Evolutionary conservation across 2,329 filamentous ascomycete species (phyloP).

Genomic region (Penicillium sp.): DNA sequence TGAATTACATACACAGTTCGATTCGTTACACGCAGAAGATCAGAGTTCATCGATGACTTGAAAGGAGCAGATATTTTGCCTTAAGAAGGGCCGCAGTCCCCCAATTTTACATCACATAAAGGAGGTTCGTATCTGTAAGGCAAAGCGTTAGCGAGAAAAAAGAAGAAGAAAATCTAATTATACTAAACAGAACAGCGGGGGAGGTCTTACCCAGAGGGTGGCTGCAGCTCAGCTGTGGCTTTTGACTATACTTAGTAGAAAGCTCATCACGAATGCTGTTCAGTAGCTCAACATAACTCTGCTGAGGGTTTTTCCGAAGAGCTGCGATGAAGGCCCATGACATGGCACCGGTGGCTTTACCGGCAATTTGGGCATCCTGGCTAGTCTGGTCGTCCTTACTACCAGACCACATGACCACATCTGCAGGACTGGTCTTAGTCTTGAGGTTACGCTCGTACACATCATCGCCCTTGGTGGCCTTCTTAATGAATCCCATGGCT

Average conservation of each 20-base stretch:
- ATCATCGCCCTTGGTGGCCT: slow-evolving; percentile 77
- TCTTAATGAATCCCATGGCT: slow-evolving; percentile 85
- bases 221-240: slow-evolving; percentile 94
- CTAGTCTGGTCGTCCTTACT: slow-evolving; percentile 96
- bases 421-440: slow-evolving; percentile 91
- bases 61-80: slow-evolving; percentile 1
- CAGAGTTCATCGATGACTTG: slow-evolving; percentile 7
- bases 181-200: not conserved
- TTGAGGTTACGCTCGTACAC: slow-evolving; percentile 78
- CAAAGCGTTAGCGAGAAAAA: slow-evolving; percentile 23
- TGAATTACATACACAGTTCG: slow-evolving; percentile 25
- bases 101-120: slow-evolving; percentile 67
- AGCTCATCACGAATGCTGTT: slow-evolving; percentile 95
- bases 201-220: slow-evolving; percentile 82
- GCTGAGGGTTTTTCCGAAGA: slow-evolving; percentile 88
- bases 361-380: slow-evolving; percentile 84
- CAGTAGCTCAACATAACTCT: slow-evolving; percentile 93
- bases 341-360: slow-evolving; percentile 95
- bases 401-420: slow-evolving; percentile 97
- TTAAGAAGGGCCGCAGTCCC: not conserved
- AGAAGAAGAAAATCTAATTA: slow-evolving; percentile 10
- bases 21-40: slow-evolving; percentile 26
- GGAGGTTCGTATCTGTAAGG: slow-evolving; percentile 63
- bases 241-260: slow-evolving; percentile 84
- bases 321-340: slow-evolving; percentile 94